A percentile compares a stretch with the other conserved stretches of the same genome.
These are phyloP conservation scores for Alternaria sp. DNA, from an alignment of 2,329 filamentous ascomycete genomes.

Conservation along the genomic window DNA sequence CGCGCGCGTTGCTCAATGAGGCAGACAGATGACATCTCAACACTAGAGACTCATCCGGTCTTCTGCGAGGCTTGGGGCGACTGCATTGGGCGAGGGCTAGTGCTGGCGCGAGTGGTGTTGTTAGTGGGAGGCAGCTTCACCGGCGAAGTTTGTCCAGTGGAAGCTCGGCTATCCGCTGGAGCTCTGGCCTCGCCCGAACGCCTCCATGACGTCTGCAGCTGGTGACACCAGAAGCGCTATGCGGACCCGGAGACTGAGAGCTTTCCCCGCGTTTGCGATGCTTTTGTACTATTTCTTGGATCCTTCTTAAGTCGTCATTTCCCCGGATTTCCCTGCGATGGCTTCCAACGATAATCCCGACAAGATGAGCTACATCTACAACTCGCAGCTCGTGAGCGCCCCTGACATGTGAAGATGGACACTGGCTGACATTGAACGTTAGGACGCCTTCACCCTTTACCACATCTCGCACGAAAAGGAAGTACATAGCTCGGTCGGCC, in stretches of 20 bases:
- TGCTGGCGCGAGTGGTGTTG: not conserved
- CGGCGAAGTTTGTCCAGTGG: constrained; percentile 15
- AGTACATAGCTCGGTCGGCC: constrained; percentile 43
- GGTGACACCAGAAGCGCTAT: constrained; percentile 21
- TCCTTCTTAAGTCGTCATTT: not conserved
- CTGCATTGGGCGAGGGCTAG: not conserved
- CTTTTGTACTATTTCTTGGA: not conserved
- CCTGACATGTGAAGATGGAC: not conserved
- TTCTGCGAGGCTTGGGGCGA: not conserved
- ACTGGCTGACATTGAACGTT: not conserved
- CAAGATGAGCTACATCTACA: constrained; percentile 48
- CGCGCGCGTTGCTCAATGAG: not conserved
- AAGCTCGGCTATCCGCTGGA: constrained; percentile 26
- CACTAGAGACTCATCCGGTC: not conserved
- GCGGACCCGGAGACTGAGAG: constrained; percentile 23
- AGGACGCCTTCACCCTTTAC: constrained; percentile 54
- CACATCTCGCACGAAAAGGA: constrained; percentile 49
- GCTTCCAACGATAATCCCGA: constrained; percentile 11
- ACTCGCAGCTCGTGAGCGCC: constrained; percentile 52
- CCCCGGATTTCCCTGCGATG: constrained; percentile 4
- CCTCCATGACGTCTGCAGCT: constrained; percentile 31
- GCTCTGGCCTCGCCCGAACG: constrained; percentile 16
- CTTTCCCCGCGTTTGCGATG: constrained; percentile 31
- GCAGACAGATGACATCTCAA: not conserved
- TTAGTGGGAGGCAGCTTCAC: constrained; percentile 15